Evolutionary conservation across 2,329 filamentous ascomycete genomes (phyloP).

Genomic region (Kalmusia sp.): DNA sequence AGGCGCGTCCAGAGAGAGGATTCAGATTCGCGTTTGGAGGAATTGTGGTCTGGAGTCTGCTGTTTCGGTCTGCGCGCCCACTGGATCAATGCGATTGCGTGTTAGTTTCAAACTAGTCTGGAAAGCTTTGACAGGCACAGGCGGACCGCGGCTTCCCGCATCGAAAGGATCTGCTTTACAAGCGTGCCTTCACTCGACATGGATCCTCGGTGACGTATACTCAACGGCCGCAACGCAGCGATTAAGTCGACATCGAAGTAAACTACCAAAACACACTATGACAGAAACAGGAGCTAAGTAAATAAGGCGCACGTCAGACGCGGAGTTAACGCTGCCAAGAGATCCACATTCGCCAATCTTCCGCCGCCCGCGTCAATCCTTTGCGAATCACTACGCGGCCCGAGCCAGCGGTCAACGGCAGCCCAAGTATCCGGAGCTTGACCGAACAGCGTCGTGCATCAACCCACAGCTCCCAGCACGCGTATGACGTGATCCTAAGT

Average conservation of each 20-base stretch:
- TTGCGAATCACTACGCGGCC: too few species aligned
- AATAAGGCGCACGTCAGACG: slow-evolving; percentile 3
- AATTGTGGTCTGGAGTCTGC: slow-evolving; percentile 13
- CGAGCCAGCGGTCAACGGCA: slow-evolving; percentile 1
- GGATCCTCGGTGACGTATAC: neutral
- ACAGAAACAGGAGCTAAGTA: slow-evolving; percentile 3
- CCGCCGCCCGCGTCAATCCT: neutral
- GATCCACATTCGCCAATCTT: neutral
- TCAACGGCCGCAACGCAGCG: neutral
- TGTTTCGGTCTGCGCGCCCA: slow-evolving; percentile 16
- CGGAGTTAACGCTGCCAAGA: slow-evolving; percentile 11
- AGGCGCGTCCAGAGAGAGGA: neutral
- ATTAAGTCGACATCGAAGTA: neutral
- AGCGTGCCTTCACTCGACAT: neutral
- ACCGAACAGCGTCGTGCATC: slow-evolving; percentile 15
- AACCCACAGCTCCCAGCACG: too few species aligned
- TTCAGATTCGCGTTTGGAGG: neutral
- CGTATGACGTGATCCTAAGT: too few species aligned
- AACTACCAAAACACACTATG: neutral
- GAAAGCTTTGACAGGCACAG: slow-evolving; percentile 3
- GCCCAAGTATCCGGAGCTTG: neutral
- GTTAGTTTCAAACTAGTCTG: slow-evolving; percentile 9
- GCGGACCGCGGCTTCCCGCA: neutral
- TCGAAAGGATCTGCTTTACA: neutral
- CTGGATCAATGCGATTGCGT: too few species aligned